Evolutionary conservation across 345 rosid species (phyloP), one percentile per base, ranked within the genome.

Genomic region (Fremontodendron californicum): DNA sequence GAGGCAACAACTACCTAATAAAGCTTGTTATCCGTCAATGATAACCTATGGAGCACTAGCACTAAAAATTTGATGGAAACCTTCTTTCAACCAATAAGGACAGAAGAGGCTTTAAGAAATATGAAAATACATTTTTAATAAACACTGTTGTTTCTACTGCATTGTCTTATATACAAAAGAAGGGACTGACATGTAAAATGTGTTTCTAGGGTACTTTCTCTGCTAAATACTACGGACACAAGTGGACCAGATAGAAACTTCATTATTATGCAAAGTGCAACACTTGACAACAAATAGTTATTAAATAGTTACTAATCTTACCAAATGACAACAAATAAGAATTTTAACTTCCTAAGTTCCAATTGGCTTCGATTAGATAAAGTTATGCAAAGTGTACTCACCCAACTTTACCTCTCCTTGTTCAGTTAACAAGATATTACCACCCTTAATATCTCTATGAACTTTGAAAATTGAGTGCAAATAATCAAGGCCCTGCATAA

Each of bases 371-470:
- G 6, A 75, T 62, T 62, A 31, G 16, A 55, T 63, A 55, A 61
- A 29, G 10, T 12, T 72, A 40, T 21, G 42, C 55, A 46, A 74
- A 71, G 39, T 55, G 49, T 82, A 87, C 99, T 90, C 82, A 96
- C 99, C 99, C 85, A 96, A 84, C 83, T 96, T 96, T 84, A 96
- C 98, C 83, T 96, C 99, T 83, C 98, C 99, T 87, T 96, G 97
- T 76, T 96, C 98, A 15, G 99, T 93, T 84, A 96, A 87, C 88
- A 96, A 90, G 83, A 96, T 91, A 90, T 96, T 96, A 77, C 99
- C 98, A 79, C 99, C 98, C 77, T 96, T 96, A 73, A 96, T 96
- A 85, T 96, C 99, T 88, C 99, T 88, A 80, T 93, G 99, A 74
- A 96, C 99, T 87, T 96, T 96, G 86, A 85, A 96, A 85, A 96